phyloP scores from a whole-genome alignment of 768 basidiomycete genomes.

The Coprinopsis marcescibilis region DNA sequence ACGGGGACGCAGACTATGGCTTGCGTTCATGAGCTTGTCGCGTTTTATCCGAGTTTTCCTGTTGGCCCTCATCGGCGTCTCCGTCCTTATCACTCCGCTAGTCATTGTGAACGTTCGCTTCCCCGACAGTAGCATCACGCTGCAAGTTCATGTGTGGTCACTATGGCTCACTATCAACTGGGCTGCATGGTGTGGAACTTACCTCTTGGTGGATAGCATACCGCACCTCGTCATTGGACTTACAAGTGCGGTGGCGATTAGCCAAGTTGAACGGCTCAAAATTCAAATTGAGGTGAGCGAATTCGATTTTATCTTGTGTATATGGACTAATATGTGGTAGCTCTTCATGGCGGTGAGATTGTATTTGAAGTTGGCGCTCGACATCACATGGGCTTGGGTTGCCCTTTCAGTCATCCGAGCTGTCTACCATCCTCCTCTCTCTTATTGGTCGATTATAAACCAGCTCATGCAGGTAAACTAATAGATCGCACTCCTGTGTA shows the following conservation, averaged over 20 bases:
- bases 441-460: constrained; percentile 66
- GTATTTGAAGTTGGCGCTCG: constrained; percentile 68
- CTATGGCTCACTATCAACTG: constrained; percentile 67
- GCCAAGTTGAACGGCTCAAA: constrained; percentile 60
- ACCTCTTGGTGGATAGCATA: constrained; percentile 57
- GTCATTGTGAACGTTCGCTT: constrained; percentile 65
- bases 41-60: constrained; percentile 53
- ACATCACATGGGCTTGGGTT: constrained; percentile 71
- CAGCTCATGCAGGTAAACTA: constrained; percentile 59
- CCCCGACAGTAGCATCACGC: constrained; percentile 36
- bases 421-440: constrained; percentile 52
- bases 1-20: constrained; percentile 57
- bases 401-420: constrained; percentile 56
- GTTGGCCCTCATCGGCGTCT: constrained; percentile 51
- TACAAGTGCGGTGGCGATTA: constrained; percentile 48
- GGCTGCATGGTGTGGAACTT: constrained; percentile 56
- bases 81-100: constrained; percentile 63
- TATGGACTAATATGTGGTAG: constrained; percentile 26
- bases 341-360: constrained; percentile 60
- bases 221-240: constrained; percentile 47
- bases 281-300: constrained; percentile 63
- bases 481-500: no score
- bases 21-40: constrained; percentile 62
- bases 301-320: neutral
- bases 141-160: constrained; percentile 59